Base-by-base conservation (phyloP, 805 yeast genomes). In the Candida palmyrensis region DNA sequence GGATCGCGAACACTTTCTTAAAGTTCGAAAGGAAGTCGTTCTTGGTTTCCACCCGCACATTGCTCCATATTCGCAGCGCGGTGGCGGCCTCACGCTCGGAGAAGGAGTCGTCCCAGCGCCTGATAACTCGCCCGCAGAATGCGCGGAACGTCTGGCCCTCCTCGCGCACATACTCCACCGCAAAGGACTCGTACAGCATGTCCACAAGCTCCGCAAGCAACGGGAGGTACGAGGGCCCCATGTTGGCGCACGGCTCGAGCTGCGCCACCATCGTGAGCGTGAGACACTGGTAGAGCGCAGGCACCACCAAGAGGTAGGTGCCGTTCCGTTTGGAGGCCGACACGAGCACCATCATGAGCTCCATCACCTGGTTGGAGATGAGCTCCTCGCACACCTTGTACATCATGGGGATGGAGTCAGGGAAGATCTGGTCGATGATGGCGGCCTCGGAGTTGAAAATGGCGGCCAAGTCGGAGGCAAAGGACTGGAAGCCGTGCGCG, bases 1-100 rank as follows among this genome's bases (percentile, higher is more conserved):
- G 60, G 2, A 51, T 47, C 10, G 53, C 68, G 49, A 82, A 79
- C 3, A 81, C 78, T 44, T 76, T 81, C 9, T 77, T 71, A 53
- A 82, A 82, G 41, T 78, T 77, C 13, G 78, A 62, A 36, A 82
- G 63, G 33, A 82, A 70, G 44, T 80, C 86, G 45, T 65, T 66
- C 38, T 75, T 74, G 9, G 77, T 45, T 39, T 66, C 70, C 7
- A 52, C 72, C 39, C 61, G 57, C 8, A 75, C 79, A 32, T 69
- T 68, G 42, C 71, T 67, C 52, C 72, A 57, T 21, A 77, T 62
- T 29, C 55, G 59, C 26, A 63, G 57, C 14, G 73, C 73, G 0
- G 73, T 68, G 39, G 68, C 75, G 7, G 55, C 59, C 40, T 76
- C 81, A 29, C 70, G 52, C 33, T 61, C 62, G 3, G 61, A 55